phyloP scores from a whole-genome alignment of 257 asterid species.

The Primulina eburnea region DNA sequence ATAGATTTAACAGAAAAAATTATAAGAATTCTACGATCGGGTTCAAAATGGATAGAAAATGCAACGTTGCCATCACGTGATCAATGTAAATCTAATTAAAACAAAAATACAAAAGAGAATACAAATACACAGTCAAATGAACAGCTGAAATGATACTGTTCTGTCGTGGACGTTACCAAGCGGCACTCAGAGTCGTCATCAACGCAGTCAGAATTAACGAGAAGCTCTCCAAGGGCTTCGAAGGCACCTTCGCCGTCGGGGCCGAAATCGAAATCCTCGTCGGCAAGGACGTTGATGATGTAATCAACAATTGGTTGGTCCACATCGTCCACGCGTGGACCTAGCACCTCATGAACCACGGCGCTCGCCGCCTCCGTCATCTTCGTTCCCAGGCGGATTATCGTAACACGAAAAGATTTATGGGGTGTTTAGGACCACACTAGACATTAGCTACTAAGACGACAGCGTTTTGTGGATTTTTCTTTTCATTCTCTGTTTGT shows the following conservation, averaged over 20 bases:
- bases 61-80: not conserved
- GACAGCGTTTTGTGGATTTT: not conserved
- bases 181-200: conserved; percentile 75
- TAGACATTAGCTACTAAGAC: not conserved
- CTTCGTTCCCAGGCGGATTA: conserved; percentile 34
- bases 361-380: conserved; percentile 92
- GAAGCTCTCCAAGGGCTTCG: conserved; percentile 87
- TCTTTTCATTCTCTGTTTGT: no score
- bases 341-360: conserved; percentile 79
- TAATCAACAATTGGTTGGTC: conserved; percentile 92
- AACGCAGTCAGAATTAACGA: conserved; percentile 78
- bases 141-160: not conserved
- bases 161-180: conserved; percentile 36
- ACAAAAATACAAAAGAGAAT: not conserved
- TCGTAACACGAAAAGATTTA: not conserved
- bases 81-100: no score
- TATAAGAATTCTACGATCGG: no score
- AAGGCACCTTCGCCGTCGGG: conserved; percentile 90
- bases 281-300: conserved; percentile 87
- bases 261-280: conserved; percentile 97
- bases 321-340: conserved; percentile 65
- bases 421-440: not conserved
- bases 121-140: not conserved
- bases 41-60: no score
- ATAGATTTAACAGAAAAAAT: no score